Base-by-base conservation (phyloP, 805 yeast species). In the Dipodascus albidus region DNA sequence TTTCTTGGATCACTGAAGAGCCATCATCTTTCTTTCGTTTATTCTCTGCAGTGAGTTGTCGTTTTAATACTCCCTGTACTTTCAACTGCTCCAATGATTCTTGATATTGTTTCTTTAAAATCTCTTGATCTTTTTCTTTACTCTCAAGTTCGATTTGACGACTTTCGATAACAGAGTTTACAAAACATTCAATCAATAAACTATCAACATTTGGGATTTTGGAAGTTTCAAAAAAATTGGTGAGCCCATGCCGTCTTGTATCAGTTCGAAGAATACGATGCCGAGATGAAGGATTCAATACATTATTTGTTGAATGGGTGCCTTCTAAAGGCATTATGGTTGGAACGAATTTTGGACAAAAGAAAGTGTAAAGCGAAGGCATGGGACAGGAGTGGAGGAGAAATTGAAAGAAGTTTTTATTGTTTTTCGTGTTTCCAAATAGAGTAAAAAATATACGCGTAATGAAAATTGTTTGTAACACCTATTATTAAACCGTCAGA, bases 271-370 rank as follows among this genome's bases (percentile, higher is more conserved):
- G 44, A 6, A 38, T 17, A 14, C 44, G 44, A 38, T 14, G 44
- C 44, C 44, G 17, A 17, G 20, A n/a, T 14, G 17, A 14, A 38
- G 17, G 9, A 6, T 4, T 38, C 4, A 19, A 38, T 11, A 14
- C 4, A 38, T 11, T 51, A 19, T 53, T 52, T 2, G 15, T 15
- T 24, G 49, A 19, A 47, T 3, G 49, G 20, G 23, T 48, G 35
- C 41, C 41, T 24, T 48, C 11, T 4, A 48, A 9, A 48, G 41
- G 50, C 22, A 27, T 20, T n/a, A 19, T 48, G 50, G 33, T 31
- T 23, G 33, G 50, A 20, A 38, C 3, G 20, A 17, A 14, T 38
- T 14, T 38, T n/a, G n/a, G n/a, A n/a, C n/a, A n/a, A n/a, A n/a
- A n/a, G 44, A 38, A 14, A 14, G 44, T n/a, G 14, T 11, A n/a